Base-by-base conservation (phyloP, 768 basidiomycete species). In the Epithele typhae region DNA sequence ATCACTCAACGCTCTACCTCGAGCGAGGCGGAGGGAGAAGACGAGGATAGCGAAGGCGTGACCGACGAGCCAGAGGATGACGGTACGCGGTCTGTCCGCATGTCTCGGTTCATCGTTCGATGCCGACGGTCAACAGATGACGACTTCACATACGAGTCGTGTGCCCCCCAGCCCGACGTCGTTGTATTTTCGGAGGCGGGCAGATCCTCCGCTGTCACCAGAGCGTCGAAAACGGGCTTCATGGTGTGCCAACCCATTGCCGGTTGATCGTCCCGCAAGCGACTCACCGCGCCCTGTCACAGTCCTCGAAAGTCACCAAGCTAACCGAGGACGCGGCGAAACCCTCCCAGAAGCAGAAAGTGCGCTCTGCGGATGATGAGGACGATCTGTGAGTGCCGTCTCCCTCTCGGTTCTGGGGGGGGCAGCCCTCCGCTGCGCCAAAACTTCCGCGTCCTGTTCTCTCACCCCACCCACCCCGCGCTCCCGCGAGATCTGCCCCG, bases 231-330 rank as follows among this genome's bases (percentile, higher is more conserved):
- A 59, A 73, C 82, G 23, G 42, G 46, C 0, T 91, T 92, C 60
- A 90, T 92, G 88, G 89, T 88, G 58, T 46, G 69, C 37, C 46
- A 8, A 14, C 19, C 25, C 11, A 19, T 37, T 22, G 12, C 27
- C 14, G 23, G 30, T n/a, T 27, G 38, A 42, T 14, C 15, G 17
- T 21, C 19, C 25, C 42, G 6, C n/a, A n/a, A n/a, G n/a, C n/a
- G n/a, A n/a, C n/a, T n/a, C n/a, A n/a, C n/a, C n/a, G n/a, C n/a
- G n/a, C n/a, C n/a, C n/a, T n/a, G n/a, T n/a, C n/a, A 18, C 49
- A 90, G 89, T 92, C 89, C 3, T 88, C 90, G 19, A 91, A 84
- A 67, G 76, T 88, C 19, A 73, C 77, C 17, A 83, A 80, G 56
- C 49, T 90, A 23, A 73, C 71, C 21, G 59, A 70, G 46, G 69